Percentiles rank a stretch among this genome's conserved stretches.
Conservation (phyloP, 768 basidiomycete species). For the Boletus coccyginus region DNA sequence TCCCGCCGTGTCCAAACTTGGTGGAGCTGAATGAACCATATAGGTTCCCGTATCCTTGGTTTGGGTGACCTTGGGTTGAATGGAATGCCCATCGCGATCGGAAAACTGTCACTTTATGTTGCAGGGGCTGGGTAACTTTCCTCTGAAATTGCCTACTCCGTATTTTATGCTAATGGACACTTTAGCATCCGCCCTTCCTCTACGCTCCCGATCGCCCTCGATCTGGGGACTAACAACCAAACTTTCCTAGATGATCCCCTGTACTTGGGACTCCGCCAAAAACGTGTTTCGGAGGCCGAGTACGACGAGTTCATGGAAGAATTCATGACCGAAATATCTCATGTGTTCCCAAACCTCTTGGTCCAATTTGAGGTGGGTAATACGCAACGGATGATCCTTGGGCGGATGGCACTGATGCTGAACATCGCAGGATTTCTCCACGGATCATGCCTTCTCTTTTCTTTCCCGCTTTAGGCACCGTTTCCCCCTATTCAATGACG, state of each 20-base stretch:
- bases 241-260: conserved; percentile 79
- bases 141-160: neutral
- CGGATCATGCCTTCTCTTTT: conserved; percentile 87
- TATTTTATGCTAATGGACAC: neutral
- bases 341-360: conserved; percentile 74
- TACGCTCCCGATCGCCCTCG: conserved; percentile 80
- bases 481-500: conserved; percentile 86
- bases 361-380: conserved; percentile 75
- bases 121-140: conserved; percentile 77
- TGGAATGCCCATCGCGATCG: conserved; percentile 86
- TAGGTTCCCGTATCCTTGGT: conserved; percentile 85
- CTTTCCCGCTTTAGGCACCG: conserved; percentile 71
- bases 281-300: conserved; percentile 57
- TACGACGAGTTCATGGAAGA: conserved; percentile 89
- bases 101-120: conserved; percentile 89
- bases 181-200: conserved; percentile 70
- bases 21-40: conserved; percentile 1
- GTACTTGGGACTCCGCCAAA: conserved; percentile 82
- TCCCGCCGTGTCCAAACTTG: neutral
- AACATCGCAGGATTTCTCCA: conserved; percentile 73
- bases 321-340: conserved; percentile 82
- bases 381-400: neutral
- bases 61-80: conserved; percentile 82
- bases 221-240: conserved; percentile 88
- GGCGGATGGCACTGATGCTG: neutral